phyloP scores from a whole-genome alignment of 2,329 filamentous ascomycete species.

The Aspergillus bombycis region DNA sequence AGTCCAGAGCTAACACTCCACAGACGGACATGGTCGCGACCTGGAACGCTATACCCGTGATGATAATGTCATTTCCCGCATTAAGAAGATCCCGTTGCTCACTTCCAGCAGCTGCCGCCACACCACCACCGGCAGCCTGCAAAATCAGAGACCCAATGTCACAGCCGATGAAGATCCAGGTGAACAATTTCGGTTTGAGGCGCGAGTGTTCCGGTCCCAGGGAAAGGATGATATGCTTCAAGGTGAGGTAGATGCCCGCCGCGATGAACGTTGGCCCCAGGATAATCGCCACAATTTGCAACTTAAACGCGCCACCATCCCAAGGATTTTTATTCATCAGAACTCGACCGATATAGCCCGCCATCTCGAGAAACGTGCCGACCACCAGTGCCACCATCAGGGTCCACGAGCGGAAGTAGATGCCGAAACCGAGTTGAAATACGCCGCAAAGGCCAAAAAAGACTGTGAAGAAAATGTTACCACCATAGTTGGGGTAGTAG shows the following conservation, averaged over 20 bases:
- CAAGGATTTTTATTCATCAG: conserved; percentile 59
- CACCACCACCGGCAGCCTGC: conserved; percentile 61
- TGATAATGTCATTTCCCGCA: conserved; percentile 59
- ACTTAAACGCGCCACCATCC: conserved; percentile 51
- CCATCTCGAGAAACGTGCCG: conserved; percentile 54
- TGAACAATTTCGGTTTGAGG: conserved; percentile 55
- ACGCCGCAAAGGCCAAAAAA: conserved; percentile 55
- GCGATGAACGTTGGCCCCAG: conserved; percentile 60
- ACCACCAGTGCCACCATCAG: conserved; percentile 54
- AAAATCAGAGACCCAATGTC: conserved; percentile 62
- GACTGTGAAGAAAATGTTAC: conserved; percentile 56
- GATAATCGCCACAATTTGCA: conserved; percentile 59
- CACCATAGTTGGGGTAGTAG: conserved; percentile 56
- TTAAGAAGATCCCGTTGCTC: conserved; percentile 41
- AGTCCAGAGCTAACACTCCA: conserved; percentile 42
- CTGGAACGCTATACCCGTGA: conserved; percentile 61
- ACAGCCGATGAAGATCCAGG: conserved; percentile 63
- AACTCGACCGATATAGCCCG: conserved; percentile 61
- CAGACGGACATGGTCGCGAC: conserved; percentile 53
- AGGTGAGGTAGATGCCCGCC: conserved; percentile 59
- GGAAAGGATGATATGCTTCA: conserved; percentile 60
- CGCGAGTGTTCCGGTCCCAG: conserved; percentile 56
- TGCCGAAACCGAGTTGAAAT: conserved; percentile 53
- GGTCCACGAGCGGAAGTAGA: conserved; percentile 59
- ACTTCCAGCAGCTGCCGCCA: conserved; percentile 56